These are phyloP conservation scores for Colletotrichum sansevieriae DNA, from an alignment of 2,329 filamentous ascomycete species.

Conservation along the genomic window DNA sequence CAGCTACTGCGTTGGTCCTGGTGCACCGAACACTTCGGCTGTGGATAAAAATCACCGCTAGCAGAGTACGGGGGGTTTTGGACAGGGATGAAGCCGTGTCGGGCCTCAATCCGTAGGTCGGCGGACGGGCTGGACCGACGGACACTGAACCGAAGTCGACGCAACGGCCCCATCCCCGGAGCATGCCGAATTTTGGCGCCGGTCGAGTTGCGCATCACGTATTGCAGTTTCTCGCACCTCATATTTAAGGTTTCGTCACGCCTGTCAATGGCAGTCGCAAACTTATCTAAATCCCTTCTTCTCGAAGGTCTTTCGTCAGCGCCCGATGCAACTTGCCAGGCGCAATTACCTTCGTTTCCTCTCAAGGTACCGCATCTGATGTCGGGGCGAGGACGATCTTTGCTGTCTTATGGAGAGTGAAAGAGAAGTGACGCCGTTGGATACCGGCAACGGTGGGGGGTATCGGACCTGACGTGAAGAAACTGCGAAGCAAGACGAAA, in stretches of 20 bases:
- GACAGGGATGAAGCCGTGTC: constrained; percentile 13
- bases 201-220: background rate
- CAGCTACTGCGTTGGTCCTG: constrained; percentile 5
- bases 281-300: background rate
- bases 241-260: too few species aligned
- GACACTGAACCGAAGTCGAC: background rate
- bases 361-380: constrained; percentile 25
- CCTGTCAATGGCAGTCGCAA: too few species aligned
- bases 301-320: background rate
- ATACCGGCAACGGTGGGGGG: constrained; percentile 18
- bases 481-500: constrained; percentile 6
- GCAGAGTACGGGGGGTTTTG: background rate
- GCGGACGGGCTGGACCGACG: constrained; percentile 13
- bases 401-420: background rate
- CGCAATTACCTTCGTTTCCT: constrained; percentile 10
- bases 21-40: background rate
- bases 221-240: background rate
- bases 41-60: background rate
- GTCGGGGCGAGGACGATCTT: constrained; percentile 13
- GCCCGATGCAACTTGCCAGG: background rate
- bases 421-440: constrained; percentile 12
- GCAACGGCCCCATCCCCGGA: constrained; percentile 8
- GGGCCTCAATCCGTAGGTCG: constrained; percentile 18
- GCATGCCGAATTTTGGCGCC: background rate
- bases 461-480: background rate